Conservation (phyloP, 768 basidiomycete species). For the Rubroboletus pulcherrimus region DNA sequence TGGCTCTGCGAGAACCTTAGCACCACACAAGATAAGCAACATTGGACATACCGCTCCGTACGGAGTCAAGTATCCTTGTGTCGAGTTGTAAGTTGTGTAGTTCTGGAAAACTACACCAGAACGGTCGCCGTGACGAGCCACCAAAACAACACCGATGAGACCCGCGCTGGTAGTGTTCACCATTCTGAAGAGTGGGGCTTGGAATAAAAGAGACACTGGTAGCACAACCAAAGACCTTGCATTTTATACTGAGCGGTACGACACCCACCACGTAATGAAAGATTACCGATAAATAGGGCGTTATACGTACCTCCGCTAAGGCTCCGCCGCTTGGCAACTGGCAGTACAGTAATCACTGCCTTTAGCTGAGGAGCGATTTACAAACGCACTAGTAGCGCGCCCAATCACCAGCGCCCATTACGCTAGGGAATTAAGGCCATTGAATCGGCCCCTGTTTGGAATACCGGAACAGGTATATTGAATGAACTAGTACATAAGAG, state of each 20-base stretch:
- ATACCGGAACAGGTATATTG: not conserved
- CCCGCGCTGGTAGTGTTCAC: constrained; percentile 24
- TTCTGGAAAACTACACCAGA: constrained; percentile 59
- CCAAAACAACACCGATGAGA: constrained; percentile 68
- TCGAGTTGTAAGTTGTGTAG: constrained; percentile 63
- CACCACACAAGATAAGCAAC: not conserved
- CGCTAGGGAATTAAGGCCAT: no score
- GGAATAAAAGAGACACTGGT: not conserved
- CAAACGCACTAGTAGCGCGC: not conserved
- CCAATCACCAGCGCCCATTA: not conserved
- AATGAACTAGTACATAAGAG: not conserved
- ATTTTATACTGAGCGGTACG: constrained; percentile 7
- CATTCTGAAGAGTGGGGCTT: constrained; percentile 12
- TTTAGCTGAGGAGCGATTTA: not conserved
- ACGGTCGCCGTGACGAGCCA: constrained; percentile 77
- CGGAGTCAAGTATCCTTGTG: constrained; percentile 64
- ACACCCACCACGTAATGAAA: not conserved
- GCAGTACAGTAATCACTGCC: not conserved
- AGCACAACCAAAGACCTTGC: not conserved
- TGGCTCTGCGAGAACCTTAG: constrained; percentile 32
- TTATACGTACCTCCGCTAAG: not conserved
- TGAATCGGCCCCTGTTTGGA: not conserved
- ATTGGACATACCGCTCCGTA: constrained; percentile 59
- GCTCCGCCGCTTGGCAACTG: not conserved
- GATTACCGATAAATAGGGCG: not conserved